Evolutionary conservation across 2,329 filamentous ascomycete genomes (phyloP), one percentile per base, ranked within the genome.

Genomic region (Claviceps paspali): DNA sequence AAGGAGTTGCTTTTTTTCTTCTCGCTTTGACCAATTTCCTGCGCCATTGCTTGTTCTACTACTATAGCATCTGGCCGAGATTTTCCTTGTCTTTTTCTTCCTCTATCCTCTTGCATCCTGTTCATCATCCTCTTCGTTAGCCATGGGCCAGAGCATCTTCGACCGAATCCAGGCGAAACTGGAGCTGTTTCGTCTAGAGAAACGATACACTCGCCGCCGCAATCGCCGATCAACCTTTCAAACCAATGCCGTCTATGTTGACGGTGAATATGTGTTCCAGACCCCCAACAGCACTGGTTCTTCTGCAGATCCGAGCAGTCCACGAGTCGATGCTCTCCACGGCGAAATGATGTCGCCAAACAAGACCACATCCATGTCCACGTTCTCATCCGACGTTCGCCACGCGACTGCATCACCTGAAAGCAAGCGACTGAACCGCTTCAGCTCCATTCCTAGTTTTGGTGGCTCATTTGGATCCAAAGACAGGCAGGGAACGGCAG

Each of bases 151-250:
- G 51, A 64, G 63, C 49, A 52, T 78, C 51, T 52, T 79, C 49
- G 67, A 73, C 42, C 67, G 70, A 55, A 69, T 78, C 55, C 68
- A 77, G 49, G 68, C 73, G 42, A 75, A 82, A 67, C 67, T 92
- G 51, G 86, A 96, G 68, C 76, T 96, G 53, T 91, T 93, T 69
- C 83, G 86, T 35, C 79, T 96, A 48, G 88, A 96, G 65, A 81
- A 95, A 65, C 81, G 85, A 51, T 96, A 96, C 68, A 92, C 87
- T 36, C 82, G 82, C 52, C 81, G 85, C 56, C 85, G 88, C 52
- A 63, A 76, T 50, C 83, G 88, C 49, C 84, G 88, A 57, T 87
- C 79, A 38, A 91, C 83, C 42, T 94, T 93, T 59, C 77, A 82
- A 53, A 86, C 82, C 53, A 86, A 84, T 52, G 88, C 86, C 22